A percentile compares a stretch with the other conserved stretches of the same genome.
Conservation (phyloP, 495 filamentous ascomycete species). For the Apodospora peruviana region DNA sequence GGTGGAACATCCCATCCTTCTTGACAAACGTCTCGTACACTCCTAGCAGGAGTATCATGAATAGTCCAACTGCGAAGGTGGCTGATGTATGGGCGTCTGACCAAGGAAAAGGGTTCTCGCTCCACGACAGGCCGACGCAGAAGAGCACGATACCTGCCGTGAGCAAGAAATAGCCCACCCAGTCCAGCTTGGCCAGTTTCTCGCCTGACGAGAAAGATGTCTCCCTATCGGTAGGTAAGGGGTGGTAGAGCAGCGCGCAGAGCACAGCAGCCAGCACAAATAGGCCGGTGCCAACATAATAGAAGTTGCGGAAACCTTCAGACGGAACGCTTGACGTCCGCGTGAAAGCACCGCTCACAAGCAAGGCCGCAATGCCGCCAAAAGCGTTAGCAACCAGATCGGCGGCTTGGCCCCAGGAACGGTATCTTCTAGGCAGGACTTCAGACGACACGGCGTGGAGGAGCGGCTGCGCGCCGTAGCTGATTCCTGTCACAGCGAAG, state of each 20-base stretch:
- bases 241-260: slow-evolving; percentile 20
- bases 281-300: slow-evolving; percentile 21
- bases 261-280: slow-evolving; percentile 17
- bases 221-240: slow-evolving; percentile 14
- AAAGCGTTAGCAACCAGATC: slow-evolving; percentile 19
- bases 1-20: slow-evolving; percentile 33
- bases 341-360: slow-evolving; percentile 21
- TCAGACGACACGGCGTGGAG: slow-evolving; percentile 27
- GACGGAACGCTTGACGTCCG: slow-evolving; percentile 16
- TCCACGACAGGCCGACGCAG: slow-evolving; percentile 29
- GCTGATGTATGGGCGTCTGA: slow-evolving; percentile 22
- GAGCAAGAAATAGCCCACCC: slow-evolving; percentile 27
- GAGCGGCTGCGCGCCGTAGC: slow-evolving; percentile 24
- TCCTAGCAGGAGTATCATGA: slow-evolving; percentile 11
- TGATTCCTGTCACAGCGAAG: slow-evolving; percentile 14
- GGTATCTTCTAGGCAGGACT: slow-evolving; percentile 25
- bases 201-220: slow-evolving; percentile 12
- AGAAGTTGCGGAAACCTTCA: slow-evolving; percentile 26
- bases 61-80: slow-evolving; percentile 24
- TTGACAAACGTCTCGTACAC: slow-evolving; percentile 26
- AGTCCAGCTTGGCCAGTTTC: slow-evolving; percentile 28
- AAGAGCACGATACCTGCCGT: slow-evolving; percentile 23
- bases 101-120: slow-evolving; percentile 29
- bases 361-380: slow-evolving; percentile 16
- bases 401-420: slow-evolving; percentile 25